phyloP scores from a whole-genome alignment of 139 green algal genomes.

The Diplosphaera chodatii region DNA sequence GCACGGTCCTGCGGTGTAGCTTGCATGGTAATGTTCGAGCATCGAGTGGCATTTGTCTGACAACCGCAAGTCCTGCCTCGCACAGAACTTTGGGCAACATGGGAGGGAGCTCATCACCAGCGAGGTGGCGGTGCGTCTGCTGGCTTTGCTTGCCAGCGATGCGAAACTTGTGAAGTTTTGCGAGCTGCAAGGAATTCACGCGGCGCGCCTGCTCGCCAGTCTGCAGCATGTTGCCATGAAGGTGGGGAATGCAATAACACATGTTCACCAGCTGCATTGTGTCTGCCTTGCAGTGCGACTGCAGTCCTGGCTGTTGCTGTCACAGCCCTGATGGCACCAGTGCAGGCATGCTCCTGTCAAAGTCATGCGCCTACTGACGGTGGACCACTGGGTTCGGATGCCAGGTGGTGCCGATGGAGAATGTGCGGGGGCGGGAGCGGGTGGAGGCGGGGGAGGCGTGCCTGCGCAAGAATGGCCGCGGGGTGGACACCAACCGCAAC shows the following conservation, averaged over 20 bases:
- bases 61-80: conserved; percentile 2
- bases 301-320: too few relatives aligned
- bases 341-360: too few relatives aligned
- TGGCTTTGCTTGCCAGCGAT: conserved; percentile 53
- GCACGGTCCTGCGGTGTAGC: too few relatives aligned
- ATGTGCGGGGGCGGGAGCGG: conserved; percentile 64
- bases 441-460: conserved; percentile 83
- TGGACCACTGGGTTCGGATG: too few relatives aligned
- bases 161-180: not conserved
- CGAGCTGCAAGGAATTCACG: too few relatives aligned
- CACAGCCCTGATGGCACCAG: too few relatives aligned
- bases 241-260: too few relatives aligned
- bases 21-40: too few relatives aligned
- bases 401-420: conserved; percentile 94
- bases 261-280: too few relatives aligned
- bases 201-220: not conserved
- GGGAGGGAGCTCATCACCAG: conserved; percentile 80
- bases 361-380: too few relatives aligned
- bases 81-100: conserved; percentile 89
- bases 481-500: conserved; percentile 96
- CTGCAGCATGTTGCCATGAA: conserved; percentile 48
- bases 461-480: conserved; percentile 95
- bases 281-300: too few relatives aligned
- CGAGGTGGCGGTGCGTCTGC: conserved; percentile 73
- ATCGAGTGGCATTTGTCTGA: too few relatives aligned